A percentile compares a stretch with the other conserved stretches of the same genome.
phyloP scores from a whole-genome alignment of 1,284 basidiomycete species.

The Termitomyces sp. region DNA sequence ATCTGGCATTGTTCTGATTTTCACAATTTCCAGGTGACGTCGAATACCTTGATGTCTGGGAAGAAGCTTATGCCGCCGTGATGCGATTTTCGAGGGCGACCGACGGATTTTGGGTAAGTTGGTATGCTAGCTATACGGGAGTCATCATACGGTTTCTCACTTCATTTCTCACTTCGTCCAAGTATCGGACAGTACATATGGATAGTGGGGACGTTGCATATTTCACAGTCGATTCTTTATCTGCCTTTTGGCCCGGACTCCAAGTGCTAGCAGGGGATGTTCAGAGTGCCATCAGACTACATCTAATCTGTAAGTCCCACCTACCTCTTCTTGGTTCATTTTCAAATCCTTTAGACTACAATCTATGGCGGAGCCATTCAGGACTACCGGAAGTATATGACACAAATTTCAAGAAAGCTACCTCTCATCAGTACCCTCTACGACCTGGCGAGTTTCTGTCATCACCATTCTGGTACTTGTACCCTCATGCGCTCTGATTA shows the following conservation, averaged over 20 bases:
- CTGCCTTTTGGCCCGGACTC: conserved; percentile 85
- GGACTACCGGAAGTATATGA: conserved; percentile 91
- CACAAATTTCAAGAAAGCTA: conserved; percentile 66
- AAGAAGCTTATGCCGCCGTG: conserved; percentile 82
- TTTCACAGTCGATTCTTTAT: conserved; percentile 75
- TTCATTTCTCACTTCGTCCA: conserved; percentile 7
- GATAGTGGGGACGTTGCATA: conserved; percentile 68
- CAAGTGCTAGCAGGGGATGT: conserved; percentile 89
- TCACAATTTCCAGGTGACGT: conserved; percentile 58
- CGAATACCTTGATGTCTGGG: conserved; percentile 89
- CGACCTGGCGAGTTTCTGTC: conserved; percentile 52
- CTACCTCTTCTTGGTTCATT: conserved; percentile 1
- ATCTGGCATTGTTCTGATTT: background rate
- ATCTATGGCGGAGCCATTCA: conserved; percentile 80
- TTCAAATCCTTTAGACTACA: conserved; percentile 60
- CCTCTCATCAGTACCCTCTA: conserved; percentile 79
- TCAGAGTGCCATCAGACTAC: conserved; percentile 82
- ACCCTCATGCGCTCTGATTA: conserved; percentile 17
- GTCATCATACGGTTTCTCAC: background rate
- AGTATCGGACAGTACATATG: conserved; percentile 83
- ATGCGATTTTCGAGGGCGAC: conserved; percentile 79
- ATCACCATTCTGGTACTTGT: background rate
- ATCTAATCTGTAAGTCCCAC: conserved; percentile 66
- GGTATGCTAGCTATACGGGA: background rate
- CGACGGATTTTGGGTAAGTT: conserved; percentile 85